These are phyloP conservation scores for Persicaria tinctoria DNA, from an alignment of 148 eudicot genomes.

Conservation along the genomic window DNA sequence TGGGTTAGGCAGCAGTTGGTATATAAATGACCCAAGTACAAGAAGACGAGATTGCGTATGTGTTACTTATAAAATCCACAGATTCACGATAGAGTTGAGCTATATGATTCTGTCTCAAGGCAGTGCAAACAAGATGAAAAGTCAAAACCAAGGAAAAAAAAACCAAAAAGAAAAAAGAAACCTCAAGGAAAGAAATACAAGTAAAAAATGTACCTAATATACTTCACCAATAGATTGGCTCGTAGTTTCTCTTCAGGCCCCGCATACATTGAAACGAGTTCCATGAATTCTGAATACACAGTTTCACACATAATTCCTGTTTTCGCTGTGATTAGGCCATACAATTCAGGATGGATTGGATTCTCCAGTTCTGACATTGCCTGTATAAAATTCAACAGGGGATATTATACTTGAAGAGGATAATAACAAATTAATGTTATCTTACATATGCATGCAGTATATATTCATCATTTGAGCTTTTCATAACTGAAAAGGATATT, in stretches of 20 bases:
- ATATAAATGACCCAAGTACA: background rate
- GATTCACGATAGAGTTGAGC: background rate
- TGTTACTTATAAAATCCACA: too few relatives aligned
- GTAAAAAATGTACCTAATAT: conserved; percentile 49
- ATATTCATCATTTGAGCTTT: background rate
- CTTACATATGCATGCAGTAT: background rate
- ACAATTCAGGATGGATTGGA: conserved; percentile 64
- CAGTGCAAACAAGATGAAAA: background rate
- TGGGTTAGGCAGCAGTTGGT: background rate
- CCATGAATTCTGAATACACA: conserved; percentile 67
- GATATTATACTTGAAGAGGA: background rate
- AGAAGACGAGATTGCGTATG: background rate
- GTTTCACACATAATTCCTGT: conserved; percentile 65
- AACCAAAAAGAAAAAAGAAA: background rate
- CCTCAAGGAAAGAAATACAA: background rate
- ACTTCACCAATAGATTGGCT: conserved; percentile 45
- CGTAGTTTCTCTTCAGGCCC: conserved; percentile 72
- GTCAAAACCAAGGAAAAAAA: background rate
- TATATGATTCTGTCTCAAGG: background rate
- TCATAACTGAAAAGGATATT: background rate
- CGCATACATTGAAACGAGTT: conserved; percentile 77
- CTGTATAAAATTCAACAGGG: conserved; percentile 26
- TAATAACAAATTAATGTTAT: background rate
- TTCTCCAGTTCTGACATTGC: conserved; percentile 59
- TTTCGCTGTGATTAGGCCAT: conserved; percentile 33